Conservation (phyloP, 2,329 filamentous ascomycete species). For the Ophiosphaerella herpotricha region DNA sequence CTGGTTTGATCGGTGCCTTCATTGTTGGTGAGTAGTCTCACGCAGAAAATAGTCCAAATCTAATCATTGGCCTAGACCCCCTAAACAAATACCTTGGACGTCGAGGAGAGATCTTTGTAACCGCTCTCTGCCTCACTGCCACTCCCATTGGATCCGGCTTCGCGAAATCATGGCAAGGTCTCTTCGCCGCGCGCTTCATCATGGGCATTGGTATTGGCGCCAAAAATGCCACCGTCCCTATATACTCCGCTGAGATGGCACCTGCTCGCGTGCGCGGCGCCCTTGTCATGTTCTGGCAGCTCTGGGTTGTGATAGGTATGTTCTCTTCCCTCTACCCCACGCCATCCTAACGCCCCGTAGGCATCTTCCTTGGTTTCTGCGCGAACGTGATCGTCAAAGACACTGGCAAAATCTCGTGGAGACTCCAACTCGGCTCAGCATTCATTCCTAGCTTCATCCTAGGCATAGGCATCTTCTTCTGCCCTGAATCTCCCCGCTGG, state of each 20-base stretch:
- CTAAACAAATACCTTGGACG: slow-evolving; percentile 46
- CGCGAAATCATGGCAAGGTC: slow-evolving; percentile 43
- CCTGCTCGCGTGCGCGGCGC: slow-evolving; percentile 42
- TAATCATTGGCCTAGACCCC: slow-evolving; percentile 40
- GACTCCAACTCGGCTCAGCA: slow-evolving; percentile 26
- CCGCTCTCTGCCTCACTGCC: slow-evolving; percentile 40
- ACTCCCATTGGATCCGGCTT: slow-evolving; percentile 46
- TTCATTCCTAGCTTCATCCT: slow-evolving; percentile 40
- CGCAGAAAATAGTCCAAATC: background rate
- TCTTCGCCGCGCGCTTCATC: slow-evolving; percentile 42
- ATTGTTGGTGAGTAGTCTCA: slow-evolving; percentile 1
- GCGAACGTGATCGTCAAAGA: slow-evolving; percentile 38
- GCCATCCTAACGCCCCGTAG: slow-evolving; percentile 10
- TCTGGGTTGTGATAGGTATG: slow-evolving; percentile 44
- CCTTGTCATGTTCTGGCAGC: slow-evolving; percentile 48
- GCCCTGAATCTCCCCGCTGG: slow-evolving; percentile 38
- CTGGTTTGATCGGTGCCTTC: slow-evolving; percentile 37
- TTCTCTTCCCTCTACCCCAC: no score
- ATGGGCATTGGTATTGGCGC: slow-evolving; percentile 44
- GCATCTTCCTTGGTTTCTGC: slow-evolving; percentile 44
- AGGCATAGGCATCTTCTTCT: slow-evolving; percentile 35
- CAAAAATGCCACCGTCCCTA: slow-evolving; percentile 41
- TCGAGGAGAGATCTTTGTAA: slow-evolving; percentile 46
- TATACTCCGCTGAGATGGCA: slow-evolving; percentile 43
- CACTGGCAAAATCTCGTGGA: slow-evolving; percentile 40